A percentile compares a stretch with the other conserved stretches of the same genome.
phyloP scores from a whole-genome alignment of 1,284 basidiomycete genomes.

The Exsudoporus floridanus region DNA sequence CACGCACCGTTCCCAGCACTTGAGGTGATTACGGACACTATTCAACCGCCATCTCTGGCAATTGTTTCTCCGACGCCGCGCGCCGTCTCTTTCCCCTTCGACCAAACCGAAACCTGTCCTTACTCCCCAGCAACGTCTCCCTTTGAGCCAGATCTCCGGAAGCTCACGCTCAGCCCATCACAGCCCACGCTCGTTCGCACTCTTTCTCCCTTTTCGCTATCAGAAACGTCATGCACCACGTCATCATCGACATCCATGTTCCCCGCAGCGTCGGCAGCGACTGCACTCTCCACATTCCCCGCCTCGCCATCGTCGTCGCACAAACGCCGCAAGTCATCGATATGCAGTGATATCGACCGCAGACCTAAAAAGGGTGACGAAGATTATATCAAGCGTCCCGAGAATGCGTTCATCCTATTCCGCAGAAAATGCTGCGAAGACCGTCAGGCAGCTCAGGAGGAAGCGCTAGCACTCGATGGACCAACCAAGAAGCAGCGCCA shows the following conservation, averaged over 20 bases:
- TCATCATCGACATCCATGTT: slow-evolving; percentile 40
- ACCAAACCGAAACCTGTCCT: slow-evolving; percentile 55
- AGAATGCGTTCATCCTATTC: slow-evolving; percentile 81
- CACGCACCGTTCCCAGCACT: slow-evolving; percentile 52
- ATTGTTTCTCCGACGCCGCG: slow-evolving; percentile 77
- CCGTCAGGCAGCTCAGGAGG: slow-evolving; percentile 49
- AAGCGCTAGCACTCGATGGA: slow-evolving; percentile 38
- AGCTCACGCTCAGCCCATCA: slow-evolving; percentile 48
- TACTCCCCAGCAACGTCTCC: slow-evolving; percentile 64
- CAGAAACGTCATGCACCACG: slow-evolving; percentile 25
- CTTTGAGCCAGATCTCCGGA: slow-evolving; percentile 65
- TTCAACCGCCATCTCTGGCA: slow-evolving; percentile 55
- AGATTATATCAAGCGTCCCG: slow-evolving; percentile 76
- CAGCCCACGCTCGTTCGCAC: slow-evolving; percentile 43
- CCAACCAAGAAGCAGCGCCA: slow-evolving; percentile 51
- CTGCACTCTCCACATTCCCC: slow-evolving; percentile 34
- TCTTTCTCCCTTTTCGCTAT: slow-evolving; percentile 46
- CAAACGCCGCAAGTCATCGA: slow-evolving; percentile 61
- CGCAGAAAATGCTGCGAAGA: slow-evolving; percentile 73
- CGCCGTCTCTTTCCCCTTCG: slow-evolving; percentile 67
- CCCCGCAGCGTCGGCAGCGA: slow-evolving; percentile 37
- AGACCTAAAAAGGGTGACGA: slow-evolving; percentile 76
- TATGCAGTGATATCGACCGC: slow-evolving; percentile 58
- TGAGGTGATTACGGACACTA: slow-evolving; percentile 68
- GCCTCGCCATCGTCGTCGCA: slow-evolving; percentile 41